A percentile compares a stretch with the other conserved stretches of the same genome.
These are phyloP conservation scores for Wickerhamiella musiphila DNA, from an alignment of 805 yeast genomes.

Conservation along the genomic window DNA sequence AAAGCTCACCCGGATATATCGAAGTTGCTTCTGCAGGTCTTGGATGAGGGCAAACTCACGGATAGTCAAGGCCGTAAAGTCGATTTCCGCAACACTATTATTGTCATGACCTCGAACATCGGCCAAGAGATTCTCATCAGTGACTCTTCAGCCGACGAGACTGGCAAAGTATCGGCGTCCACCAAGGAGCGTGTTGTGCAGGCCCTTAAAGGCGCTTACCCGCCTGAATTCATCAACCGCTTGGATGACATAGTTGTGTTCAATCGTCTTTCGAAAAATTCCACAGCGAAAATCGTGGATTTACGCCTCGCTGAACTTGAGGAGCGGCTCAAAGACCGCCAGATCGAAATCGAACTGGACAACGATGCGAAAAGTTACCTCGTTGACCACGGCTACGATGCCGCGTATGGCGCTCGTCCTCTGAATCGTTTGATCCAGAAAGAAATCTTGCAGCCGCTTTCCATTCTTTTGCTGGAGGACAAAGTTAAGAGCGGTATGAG, in stretches of 20 bases:
- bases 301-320: slow-evolving; percentile 69
- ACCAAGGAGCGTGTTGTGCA: slow-evolving; percentile 47
- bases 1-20: slow-evolving; percentile 95
- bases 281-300: slow-evolving; percentile 66
- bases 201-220: slow-evolving; percentile 52
- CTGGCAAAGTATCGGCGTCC: slow-evolving; percentile 34
- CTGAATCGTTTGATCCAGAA: slow-evolving; percentile 79
- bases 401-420: slow-evolving; percentile 90
- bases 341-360: slow-evolving; percentile 42
- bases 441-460: slow-evolving; percentile 74
- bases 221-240: slow-evolving; percentile 92
- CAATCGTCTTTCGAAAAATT: slow-evolving; percentile 66
- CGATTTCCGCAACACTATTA: slow-evolving; percentile 85
- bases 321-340: slow-evolving; percentile 58
- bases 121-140: slow-evolving; percentile 84
- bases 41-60: slow-evolving; percentile 88
- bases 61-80: slow-evolving; percentile 91
- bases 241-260: slow-evolving; percentile 87
- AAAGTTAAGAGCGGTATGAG: slow-evolving; percentile 44
- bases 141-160: slow-evolving; percentile 30
- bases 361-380: slow-evolving; percentile 61
- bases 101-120: slow-evolving; percentile 91
- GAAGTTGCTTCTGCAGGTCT: slow-evolving; percentile 72
- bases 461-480: slow-evolving; percentile 62
- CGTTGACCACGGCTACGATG: slow-evolving; percentile 76